Evolutionary conservation across 192 early-diverging fungal species (phyloP).

Genomic region (Coemansia sp.): DNA sequence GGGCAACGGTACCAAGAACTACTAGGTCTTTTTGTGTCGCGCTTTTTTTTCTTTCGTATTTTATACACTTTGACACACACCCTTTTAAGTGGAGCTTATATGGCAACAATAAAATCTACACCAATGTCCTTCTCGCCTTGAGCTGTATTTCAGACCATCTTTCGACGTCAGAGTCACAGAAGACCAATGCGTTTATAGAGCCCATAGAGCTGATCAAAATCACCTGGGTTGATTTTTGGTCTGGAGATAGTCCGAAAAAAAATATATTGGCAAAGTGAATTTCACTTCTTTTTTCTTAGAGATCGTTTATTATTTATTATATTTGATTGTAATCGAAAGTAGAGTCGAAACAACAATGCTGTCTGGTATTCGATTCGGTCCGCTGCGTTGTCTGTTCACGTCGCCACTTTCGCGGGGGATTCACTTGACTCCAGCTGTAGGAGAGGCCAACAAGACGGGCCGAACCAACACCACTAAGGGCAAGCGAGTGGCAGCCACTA

Average conservation of each 20-base stretch:
- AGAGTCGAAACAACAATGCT: slow-evolving; percentile 13
- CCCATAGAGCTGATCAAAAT: background rate
- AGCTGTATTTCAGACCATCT: too few species aligned
- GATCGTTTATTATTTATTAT: background rate
- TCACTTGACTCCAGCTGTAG: slow-evolving; percentile 7
- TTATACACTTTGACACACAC: background rate
- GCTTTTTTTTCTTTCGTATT: too few species aligned
- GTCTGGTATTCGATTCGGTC: slow-evolving; percentile 17
- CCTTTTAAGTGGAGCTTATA: background rate
- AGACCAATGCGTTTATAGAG: too few species aligned
- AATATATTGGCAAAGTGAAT: background rate
- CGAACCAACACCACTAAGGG: background rate
- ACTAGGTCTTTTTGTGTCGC: slow-evolving; percentile 12
- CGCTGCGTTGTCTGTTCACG: slow-evolving; percentile 8
- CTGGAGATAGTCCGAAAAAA: background rate
- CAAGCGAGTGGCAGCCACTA: background rate
- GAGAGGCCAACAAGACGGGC: slow-evolving; percentile 3
- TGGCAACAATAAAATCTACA: background rate
- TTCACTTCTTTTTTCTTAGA: background rate
- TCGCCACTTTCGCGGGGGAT: slow-evolving; percentile 21
- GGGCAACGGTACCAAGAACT: slow-evolving; percentile 51
- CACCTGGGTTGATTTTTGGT: background rate
- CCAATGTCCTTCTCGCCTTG: background rate
- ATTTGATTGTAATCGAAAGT: slow-evolving; percentile 1
- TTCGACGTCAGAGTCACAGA: too few species aligned